Conservation (phyloP, 2,329 filamentous ascomycete genomes). For the Cercospora sp. region DNA sequence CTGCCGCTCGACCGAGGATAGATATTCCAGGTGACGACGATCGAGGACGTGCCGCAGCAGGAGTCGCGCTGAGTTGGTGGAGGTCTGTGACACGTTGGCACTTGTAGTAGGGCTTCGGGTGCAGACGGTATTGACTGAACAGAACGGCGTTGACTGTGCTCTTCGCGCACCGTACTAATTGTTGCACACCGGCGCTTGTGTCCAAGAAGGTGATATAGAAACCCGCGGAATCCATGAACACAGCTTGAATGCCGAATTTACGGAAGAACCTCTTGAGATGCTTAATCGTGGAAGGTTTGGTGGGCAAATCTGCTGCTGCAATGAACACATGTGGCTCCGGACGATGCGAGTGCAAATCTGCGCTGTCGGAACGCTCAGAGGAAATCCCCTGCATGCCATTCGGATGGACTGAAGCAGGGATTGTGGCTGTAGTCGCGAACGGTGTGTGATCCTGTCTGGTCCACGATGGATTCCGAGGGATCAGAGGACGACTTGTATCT, state of each 20-base stretch:
- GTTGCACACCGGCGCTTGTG: background rate
- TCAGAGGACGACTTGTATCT: background rate
- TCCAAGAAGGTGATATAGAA: slow-evolving; percentile 8
- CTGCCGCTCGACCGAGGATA: background rate
- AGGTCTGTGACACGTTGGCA: background rate
- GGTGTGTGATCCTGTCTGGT: background rate
- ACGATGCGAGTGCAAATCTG: background rate
- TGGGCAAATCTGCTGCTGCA: background rate
- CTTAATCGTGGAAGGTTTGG: background rate
- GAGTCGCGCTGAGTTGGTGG: background rate
- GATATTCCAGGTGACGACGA: background rate
- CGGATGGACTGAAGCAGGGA: too few species aligned
- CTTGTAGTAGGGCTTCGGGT: background rate
- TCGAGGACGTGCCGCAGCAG: background rate
- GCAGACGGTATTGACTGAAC: background rate
- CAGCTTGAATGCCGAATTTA: background rate
- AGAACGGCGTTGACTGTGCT: background rate
- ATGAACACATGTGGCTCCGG: slow-evolving; percentile 10
- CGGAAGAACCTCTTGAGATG: background rate
- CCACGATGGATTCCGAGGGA: background rate
- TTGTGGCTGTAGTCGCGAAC: background rate
- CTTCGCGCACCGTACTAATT: background rate
- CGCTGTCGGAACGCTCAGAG: background rate
- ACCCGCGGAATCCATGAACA: background rate
- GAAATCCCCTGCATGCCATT: background rate